Evolutionary conservation across 257 asterid species (phyloP).

Genomic region (Solanum ossicruentum): DNA sequence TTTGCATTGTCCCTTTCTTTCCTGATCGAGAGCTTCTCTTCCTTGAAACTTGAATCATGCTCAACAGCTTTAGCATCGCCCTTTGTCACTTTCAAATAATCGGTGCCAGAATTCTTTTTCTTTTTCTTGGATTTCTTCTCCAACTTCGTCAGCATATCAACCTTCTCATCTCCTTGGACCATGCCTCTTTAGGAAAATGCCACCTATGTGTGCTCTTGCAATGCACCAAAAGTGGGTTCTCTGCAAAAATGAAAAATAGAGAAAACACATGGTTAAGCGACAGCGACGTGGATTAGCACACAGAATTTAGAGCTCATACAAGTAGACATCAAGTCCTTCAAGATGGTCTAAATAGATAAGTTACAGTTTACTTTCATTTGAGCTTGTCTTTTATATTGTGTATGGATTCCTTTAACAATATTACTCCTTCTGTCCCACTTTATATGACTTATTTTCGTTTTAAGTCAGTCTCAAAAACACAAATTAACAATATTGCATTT

Average conservation of each 20-base stretch:
- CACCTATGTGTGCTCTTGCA: not conserved
- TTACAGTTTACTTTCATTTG: too few relatives aligned
- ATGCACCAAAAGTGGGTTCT: not conserved
- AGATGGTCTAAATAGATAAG: too few relatives aligned
- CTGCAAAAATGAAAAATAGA: not conserved
- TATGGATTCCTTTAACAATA: too few relatives aligned
- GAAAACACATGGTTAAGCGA: not conserved
- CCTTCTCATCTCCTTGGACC: not conserved
- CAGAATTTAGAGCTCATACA: not conserved
- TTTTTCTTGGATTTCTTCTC: not conserved
- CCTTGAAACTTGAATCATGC: not conserved
- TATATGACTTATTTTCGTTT: too few relatives aligned
- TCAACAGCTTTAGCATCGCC: not conserved
- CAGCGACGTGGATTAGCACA: not conserved
- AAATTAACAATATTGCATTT: too few relatives aligned
- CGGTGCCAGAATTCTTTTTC: not conserved
- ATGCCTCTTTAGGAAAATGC: not conserved
- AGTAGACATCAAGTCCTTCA: not conserved
- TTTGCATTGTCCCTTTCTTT: not conserved
- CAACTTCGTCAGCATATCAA: not conserved
- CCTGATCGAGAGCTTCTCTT: not conserved
- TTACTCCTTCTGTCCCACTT: too few relatives aligned
- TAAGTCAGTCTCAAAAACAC: too few relatives aligned
- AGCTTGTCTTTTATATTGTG: too few relatives aligned
- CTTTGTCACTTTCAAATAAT: not conserved